A percentile compares a stretch with the other conserved stretches of the same genome.
Conservation (phyloP, 2,329 filamentous ascomycete genomes). For the Fusarium pseudoanthophilum region DNA sequence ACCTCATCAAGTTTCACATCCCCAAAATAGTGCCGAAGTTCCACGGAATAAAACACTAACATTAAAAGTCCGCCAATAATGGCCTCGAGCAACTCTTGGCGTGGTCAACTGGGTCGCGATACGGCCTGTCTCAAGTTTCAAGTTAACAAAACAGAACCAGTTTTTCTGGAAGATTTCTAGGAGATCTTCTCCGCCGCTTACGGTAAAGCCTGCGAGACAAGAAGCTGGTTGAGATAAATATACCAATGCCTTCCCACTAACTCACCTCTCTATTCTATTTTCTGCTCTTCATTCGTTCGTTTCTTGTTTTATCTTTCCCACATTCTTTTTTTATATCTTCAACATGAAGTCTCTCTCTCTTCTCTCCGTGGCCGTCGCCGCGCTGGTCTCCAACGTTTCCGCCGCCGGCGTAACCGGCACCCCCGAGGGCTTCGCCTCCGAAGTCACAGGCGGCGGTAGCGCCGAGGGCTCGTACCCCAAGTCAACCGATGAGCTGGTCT, state of each 20-base stretch:
- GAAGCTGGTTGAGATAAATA: conserved; percentile 8
- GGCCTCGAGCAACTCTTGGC: not conserved
- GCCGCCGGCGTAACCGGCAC: conserved; percentile 46
- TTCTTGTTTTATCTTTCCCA: not conserved
- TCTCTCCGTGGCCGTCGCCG: conserved; percentile 28
- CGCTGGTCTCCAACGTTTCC: conserved; percentile 27
- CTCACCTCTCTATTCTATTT: not conserved
- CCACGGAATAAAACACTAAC: conserved; percentile 7
- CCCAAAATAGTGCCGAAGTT: not conserved
- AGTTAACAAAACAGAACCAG: not conserved
- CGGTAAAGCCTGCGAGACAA: not conserved
- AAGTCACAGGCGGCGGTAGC: conserved; percentile 72
- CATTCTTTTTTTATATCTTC: conserved; percentile 10
- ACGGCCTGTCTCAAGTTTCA: conserved; percentile 1
- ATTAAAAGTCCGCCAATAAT: conserved; percentile 12
- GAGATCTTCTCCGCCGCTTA: not conserved
- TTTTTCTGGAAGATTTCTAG: not conserved
- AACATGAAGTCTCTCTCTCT: conserved; percentile 34
- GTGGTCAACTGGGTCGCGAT: not conserved
- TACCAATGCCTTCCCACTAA: not conserved
- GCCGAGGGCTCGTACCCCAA: conserved; percentile 66
- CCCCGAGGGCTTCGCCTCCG: conserved; percentile 57
- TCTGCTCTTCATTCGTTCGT: conserved; percentile 7
- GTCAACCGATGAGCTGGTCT: conserved; percentile 66
- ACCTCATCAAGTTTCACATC: not conserved